Base-by-base conservation (phyloP, 1,284 basidiomycete genomes). In the Rhodotorula sp. region DNA sequence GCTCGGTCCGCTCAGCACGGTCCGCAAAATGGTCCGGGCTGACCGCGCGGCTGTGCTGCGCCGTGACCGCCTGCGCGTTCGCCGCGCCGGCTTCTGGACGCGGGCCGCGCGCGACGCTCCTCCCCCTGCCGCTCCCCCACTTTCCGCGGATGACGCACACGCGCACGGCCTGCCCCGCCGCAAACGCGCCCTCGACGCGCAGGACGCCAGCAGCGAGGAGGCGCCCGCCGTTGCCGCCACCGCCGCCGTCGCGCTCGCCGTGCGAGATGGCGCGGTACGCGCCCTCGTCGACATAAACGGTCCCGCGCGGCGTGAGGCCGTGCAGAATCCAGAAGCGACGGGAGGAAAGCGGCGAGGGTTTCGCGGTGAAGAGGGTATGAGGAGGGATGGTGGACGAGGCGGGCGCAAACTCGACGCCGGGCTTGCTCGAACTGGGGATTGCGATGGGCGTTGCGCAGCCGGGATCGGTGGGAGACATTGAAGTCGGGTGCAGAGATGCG, bases 251-350 rank as follows among this genome's bases (percentile, higher is more conserved):
- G 12, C 73, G 57, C 25, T 76, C 72, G 27, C 72, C 70, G 27
- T 89, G 87, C 2, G 90, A 89, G 57, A 98, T 87, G 23, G 97
- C 92, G 46, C 87, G 85, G 79, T 93, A 90, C 0, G 96, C 96
- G 1, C 97, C 96, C 45, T 88, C 83, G 81, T 97, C 95, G 73
- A 97, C 89, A 80, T 97, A 85, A 50, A 99, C 87, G 49, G 87
- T 89, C 0, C 97, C 96, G 0, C 93, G 88, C 0, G 95, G 91
- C 72, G 88, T 88, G 41, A 99, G 85, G 0, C 95, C 97, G 81
- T 99, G 94, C 21, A 90, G 87, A 42, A 96, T 95, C 93, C 95
- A 98, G 76, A 92, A 90, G 78, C 98, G 97, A 54, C 97, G 86
- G 48, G 97, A 94, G 46, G 91, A 88, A 76, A 97, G 84, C 0